These are phyloP conservation scores for Fusarium longipes DNA, from an alignment of 2,329 filamentous ascomycete species.

Conservation along the genomic window DNA sequence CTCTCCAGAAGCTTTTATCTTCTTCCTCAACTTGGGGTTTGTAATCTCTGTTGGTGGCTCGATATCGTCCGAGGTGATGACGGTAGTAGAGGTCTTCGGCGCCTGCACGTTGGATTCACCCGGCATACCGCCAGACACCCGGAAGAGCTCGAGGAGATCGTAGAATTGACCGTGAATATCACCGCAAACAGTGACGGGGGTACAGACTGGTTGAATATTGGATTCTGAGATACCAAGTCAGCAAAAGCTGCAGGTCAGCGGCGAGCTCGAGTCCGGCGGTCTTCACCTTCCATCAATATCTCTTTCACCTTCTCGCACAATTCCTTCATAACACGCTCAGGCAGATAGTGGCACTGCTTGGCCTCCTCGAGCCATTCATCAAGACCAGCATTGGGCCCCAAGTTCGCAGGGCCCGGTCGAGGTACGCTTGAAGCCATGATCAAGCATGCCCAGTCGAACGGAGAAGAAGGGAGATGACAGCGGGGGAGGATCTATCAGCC, in stretches of 20 bases:
- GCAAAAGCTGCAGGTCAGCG: slow-evolving; percentile 10
- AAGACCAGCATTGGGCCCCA: slow-evolving; percentile 84
- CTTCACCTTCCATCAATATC: slow-evolving; percentile 92
- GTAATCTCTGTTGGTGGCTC: slow-evolving; percentile 91
- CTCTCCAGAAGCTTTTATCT: slow-evolving; percentile 68
- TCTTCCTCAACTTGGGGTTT: slow-evolving; percentile 86
- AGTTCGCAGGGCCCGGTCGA: slow-evolving; percentile 88
- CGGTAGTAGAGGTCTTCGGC: slow-evolving; percentile 74
- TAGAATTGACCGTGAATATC: slow-evolving; percentile 99
- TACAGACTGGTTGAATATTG: slow-evolving; percentile 97
- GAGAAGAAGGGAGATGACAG: slow-evolving; percentile 34
- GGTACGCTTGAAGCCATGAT: slow-evolving; percentile 69
- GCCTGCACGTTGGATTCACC: slow-evolving; percentile 78
- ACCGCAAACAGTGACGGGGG: slow-evolving; percentile 95
- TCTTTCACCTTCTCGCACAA: slow-evolving; percentile 99
- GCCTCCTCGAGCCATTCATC: slow-evolving; percentile 98
- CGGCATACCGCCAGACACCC: slow-evolving; percentile 96
- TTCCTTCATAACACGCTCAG: slow-evolving; percentile 97
- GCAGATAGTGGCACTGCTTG: slow-evolving; percentile 96
- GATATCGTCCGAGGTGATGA: slow-evolving; percentile 91
- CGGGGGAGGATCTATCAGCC: slow-evolving; percentile 41
- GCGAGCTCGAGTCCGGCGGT: slow-evolving; percentile 1
- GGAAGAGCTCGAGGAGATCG: slow-evolving; percentile 95
- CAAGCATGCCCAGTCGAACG: slow-evolving; percentile 44
- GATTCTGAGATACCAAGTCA: slow-evolving; percentile 72